Percentiles rank a stretch among this genome's conserved stretches.
Evolutionary conservation across 2,329 filamentous ascomycete genomes (phyloP).

Genomic region (Trichophyton rubrum): DNA sequence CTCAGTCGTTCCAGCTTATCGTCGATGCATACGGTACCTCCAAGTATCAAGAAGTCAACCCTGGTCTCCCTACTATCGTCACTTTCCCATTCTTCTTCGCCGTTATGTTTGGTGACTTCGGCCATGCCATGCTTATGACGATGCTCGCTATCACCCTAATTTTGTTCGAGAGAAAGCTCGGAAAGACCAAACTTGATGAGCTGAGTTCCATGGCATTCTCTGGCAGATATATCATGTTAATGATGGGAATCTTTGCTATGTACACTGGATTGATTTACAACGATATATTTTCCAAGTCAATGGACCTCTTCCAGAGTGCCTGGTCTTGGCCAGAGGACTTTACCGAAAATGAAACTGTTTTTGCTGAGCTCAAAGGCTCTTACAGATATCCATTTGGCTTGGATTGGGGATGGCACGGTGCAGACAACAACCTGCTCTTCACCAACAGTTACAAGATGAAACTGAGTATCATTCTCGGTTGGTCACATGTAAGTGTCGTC

Average conservation of each 20-base stretch:
- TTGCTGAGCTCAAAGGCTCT: conserved; percentile 53
- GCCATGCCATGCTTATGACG: conserved; percentile 84
- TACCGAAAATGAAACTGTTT: conserved; percentile 50
- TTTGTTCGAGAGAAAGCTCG: conserved; percentile 79
- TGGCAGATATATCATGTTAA: conserved; percentile 92
- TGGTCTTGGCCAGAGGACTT: conserved; percentile 74
- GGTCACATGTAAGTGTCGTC: conserved; percentile 53
- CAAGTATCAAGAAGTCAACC: conserved; percentile 95
- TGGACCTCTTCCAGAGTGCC: conserved; percentile 77
- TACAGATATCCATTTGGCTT: conserved; percentile 93
- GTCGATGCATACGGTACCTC: conserved; percentile 97
- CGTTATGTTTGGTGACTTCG: conserved; percentile 99
- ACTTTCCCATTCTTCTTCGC: conserved; percentile 99
- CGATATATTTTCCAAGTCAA: conserved; percentile 86
- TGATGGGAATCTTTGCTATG: conserved; percentile 96
- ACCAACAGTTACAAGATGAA: conserved; percentile 99
- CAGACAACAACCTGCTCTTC: conserved; percentile 90
- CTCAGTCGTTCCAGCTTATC: conserved; percentile 95
- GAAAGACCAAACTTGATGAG: conserved; percentile 83
- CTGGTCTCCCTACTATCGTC: conserved; percentile 84
- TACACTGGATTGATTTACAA: conserved; percentile 98
- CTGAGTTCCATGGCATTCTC: conserved; percentile 98
- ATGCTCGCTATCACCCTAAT: conserved; percentile 81
- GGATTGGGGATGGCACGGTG: conserved; percentile 92
- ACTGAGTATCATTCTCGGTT: conserved; percentile 93